Percentiles rank a stretch among this genome's conserved stretches.
phyloP scores from a whole-genome alignment of 331 rosid genomes.

The Quercus tomentella region DNA sequence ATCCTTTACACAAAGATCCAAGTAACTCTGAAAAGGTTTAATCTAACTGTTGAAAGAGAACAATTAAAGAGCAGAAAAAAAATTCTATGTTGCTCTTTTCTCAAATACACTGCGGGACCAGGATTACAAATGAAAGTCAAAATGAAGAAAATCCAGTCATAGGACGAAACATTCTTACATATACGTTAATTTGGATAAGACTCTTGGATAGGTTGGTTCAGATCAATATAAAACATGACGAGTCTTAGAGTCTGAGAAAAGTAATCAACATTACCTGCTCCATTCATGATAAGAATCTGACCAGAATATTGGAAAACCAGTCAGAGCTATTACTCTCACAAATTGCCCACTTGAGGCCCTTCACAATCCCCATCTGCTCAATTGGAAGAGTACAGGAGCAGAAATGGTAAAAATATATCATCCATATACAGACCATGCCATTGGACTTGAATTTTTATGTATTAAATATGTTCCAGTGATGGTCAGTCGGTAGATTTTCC shows the following conservation, averaged over 20 bases:
- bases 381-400: constrained; percentile 1
- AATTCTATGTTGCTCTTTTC: constrained; percentile 6
- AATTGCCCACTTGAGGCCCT: constrained; percentile 15
- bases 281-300: constrained; percentile 24
- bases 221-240: background rate
- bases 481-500: constrained; percentile 70
- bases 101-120: constrained; percentile 8
- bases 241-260: background rate
- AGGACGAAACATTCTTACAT: background rate
- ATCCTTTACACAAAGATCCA: background rate
- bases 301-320: constrained; percentile 15
- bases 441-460: constrained; percentile 33
- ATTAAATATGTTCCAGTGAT: constrained; percentile 77
- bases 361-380: constrained; percentile 31
- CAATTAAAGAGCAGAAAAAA: constrained; percentile 11
- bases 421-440: constrained; percentile 21
- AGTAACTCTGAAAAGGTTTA: background rate
- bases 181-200: constrained; percentile 10
- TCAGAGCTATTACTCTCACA: constrained; percentile 16
- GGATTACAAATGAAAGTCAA: background rate
- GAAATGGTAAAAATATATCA: constrained; percentile 21
- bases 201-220: background rate
- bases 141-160: background rate
- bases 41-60: constrained; percentile 3
- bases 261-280: constrained; percentile 13